Conservation (phyloP, 192 early-diverging fungal species). For the Linderina pennispora region DNA sequence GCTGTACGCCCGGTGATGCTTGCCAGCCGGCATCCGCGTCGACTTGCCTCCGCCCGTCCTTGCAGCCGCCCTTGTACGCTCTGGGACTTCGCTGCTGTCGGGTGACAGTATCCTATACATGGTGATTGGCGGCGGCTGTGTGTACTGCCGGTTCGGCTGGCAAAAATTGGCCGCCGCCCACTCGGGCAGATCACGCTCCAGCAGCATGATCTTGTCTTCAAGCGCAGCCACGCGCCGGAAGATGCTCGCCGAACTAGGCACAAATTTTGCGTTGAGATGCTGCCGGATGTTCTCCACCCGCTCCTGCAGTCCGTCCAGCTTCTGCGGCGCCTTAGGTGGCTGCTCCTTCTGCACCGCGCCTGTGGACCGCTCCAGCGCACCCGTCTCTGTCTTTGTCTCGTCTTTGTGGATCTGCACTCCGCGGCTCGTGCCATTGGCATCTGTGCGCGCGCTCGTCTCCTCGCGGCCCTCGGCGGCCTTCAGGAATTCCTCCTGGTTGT, state of each 20-base stretch:
- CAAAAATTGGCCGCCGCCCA: slow-evolving; percentile 76
- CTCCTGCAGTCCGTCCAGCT: slow-evolving; percentile 29
- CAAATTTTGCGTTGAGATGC: slow-evolving; percentile 65
- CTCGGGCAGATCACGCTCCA: slow-evolving; percentile 70
- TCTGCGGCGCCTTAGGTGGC: slow-evolving; percentile 5
- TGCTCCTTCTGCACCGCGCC: not conserved
- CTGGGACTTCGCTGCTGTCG: slow-evolving; percentile 1
- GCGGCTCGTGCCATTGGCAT: slow-evolving; percentile 64
- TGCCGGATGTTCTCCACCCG: slow-evolving; percentile 67
- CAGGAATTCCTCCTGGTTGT: slow-evolving; percentile 61
- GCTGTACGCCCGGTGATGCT: not conserved
- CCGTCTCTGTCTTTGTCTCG: slow-evolving; percentile 58
- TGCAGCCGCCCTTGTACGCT: too few relatives aligned
- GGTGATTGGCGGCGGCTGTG: slow-evolving; percentile 21
- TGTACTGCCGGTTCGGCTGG: slow-evolving; percentile 40
- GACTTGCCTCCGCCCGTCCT: too few relatives aligned
- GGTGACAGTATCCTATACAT: slow-evolving; percentile 28
- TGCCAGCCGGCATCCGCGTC: not conserved
- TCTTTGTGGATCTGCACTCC: slow-evolving; percentile 77
- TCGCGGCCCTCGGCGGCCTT: slow-evolving; percentile 13
- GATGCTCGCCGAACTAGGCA: slow-evolving; percentile 27
- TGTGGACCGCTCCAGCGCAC: slow-evolving; percentile 56
- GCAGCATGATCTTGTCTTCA: slow-evolving; percentile 68
- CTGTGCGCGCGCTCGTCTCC: slow-evolving; percentile 59
- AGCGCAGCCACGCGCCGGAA: slow-evolving; percentile 60